Evolutionary conservation across 2,329 filamentous ascomycete genomes (phyloP).

Genomic region (Cladosporium sp.): DNA sequence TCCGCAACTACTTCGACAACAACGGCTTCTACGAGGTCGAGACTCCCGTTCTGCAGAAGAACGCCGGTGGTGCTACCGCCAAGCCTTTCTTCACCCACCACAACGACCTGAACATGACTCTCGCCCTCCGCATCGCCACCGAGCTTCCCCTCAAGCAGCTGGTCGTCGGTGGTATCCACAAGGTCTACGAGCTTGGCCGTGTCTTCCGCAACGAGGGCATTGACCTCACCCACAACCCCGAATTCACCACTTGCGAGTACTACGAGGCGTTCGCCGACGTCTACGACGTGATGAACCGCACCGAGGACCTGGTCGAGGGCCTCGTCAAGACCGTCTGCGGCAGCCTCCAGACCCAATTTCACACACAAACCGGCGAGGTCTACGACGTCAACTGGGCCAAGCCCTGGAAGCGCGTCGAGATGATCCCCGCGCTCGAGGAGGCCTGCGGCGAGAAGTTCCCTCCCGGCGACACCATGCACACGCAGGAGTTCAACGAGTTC

Average conservation of each 20-base stretch:
- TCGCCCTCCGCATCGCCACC: constrained; percentile 92
- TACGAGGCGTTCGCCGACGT: constrained; percentile 85
- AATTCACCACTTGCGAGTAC: constrained; percentile 97
- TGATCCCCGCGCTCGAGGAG: constrained; percentile 91
- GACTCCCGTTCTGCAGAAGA: constrained; percentile 96
- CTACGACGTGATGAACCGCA: constrained; percentile 85
- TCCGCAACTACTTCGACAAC: constrained; percentile 81
- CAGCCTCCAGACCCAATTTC: constrained; percentile 59
- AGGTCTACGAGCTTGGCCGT: constrained; percentile 92
- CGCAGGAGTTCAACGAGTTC: constrained; percentile 82
- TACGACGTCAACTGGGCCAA: constrained; percentile 95
- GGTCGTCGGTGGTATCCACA: constrained; percentile 88
- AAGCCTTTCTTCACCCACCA: constrained; percentile 94
- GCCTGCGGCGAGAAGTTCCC: constrained; percentile 92
- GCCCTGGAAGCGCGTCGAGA: constrained; percentile 90
- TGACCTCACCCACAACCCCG: constrained; percentile 93
- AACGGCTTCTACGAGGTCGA: constrained; percentile 90
- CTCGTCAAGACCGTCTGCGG: constrained; percentile 85
- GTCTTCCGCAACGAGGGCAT: constrained; percentile 94
- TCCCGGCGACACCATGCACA: constrained; percentile 82
- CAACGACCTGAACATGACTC: constrained; percentile 91
- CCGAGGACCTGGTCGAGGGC: constrained; percentile 86
- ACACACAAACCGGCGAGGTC: constrained; percentile 78
- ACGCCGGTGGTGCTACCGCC: constrained; percentile 92
- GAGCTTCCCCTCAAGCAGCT: constrained; percentile 97